Percentiles rank a stretch among this genome's conserved stretches.
phyloP scores from a whole-genome alignment of 176 grass and related monocot species.

The Saccharum officinarum region DNA sequence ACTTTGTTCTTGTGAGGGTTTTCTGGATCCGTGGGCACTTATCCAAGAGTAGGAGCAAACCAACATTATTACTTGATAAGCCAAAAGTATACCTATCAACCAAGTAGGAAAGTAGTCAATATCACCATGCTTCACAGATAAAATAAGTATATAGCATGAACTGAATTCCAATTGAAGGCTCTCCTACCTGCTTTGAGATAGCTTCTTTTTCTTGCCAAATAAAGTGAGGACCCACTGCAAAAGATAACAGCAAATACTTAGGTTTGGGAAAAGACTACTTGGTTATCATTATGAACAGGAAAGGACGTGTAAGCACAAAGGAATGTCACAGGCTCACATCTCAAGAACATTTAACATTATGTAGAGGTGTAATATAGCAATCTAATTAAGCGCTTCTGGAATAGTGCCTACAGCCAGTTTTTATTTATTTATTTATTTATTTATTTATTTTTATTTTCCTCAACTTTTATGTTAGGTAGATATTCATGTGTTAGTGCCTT shows the following conservation, averaged over 20 bases:
- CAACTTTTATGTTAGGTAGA: background rate
- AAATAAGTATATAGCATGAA: background rate
- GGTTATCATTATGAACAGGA: background rate
- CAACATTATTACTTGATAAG: conserved; percentile 70
- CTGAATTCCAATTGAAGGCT: conserved; percentile 16
- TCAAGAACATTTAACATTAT: background rate
- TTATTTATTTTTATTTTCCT: background rate
- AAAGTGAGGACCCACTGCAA: conserved; percentile 64
- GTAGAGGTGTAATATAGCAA: background rate
- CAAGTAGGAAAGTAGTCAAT: conserved; percentile 29
- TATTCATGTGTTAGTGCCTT: background rate
- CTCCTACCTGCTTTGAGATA: conserved; percentile 57
- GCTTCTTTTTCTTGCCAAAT: conserved; percentile 55
- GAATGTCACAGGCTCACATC: background rate
- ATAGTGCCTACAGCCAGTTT: background rate
- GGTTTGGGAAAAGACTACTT: background rate
- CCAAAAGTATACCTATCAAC: conserved; percentile 81
- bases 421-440: too few species aligned
- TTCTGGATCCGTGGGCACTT: conserved; percentile 70
- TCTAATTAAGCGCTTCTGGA: background rate
- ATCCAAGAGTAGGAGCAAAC: conserved; percentile 79
- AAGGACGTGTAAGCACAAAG: background rate
- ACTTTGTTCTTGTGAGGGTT: conserved; percentile 36
- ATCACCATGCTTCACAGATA: conserved; percentile 16
- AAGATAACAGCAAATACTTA: conserved; percentile 22